phyloP scores from a whole-genome alignment of 352 stramenopile genomes.

The Poterioochromonas sp. region DNA sequence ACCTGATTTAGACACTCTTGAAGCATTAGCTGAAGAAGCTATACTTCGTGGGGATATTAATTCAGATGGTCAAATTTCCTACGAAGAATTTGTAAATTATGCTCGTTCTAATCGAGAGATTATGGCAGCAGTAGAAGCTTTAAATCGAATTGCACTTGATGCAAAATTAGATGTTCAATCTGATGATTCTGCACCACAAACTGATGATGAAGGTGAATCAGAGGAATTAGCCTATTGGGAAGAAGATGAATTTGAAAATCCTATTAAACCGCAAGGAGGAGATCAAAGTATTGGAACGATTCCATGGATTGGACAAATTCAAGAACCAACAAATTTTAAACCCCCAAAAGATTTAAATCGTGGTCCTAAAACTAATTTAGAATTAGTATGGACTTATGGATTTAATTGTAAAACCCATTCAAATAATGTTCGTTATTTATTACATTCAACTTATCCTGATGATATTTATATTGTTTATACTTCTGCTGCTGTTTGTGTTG shows the following conservation, averaged over 20 bases:
- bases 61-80: conserved; percentile 36
- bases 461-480: conserved; percentile 63
- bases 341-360: not conserved
- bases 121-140: conserved; percentile 41
- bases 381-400: conserved; percentile 65
- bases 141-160: conserved; percentile 32
- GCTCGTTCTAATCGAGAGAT: conserved; percentile 43
- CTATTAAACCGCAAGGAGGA: conserved; percentile 39
- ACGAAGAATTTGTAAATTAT: conserved; percentile 45
- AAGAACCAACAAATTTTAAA: conserved; percentile 41
- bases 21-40: conserved; percentile 41
- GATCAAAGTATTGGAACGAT: conserved; percentile 76
- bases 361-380: conserved; percentile 42
- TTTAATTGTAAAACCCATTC: conserved; percentile 60
- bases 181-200: conserved; percentile 36
- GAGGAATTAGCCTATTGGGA: not conserved
- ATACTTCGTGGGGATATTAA: conserved; percentile 40
- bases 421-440: conserved; percentile 60
- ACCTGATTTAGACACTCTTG: conserved; percentile 40
- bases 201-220: not conserved
- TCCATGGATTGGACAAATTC: conserved; percentile 70
- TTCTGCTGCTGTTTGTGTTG: conserved; percentile 58
- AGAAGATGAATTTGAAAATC: not conserved
- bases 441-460: conserved; percentile 56
- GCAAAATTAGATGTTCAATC: conserved; percentile 38